Conservation (phyloP, 352 stramenopile genomes). For the Phytophthora tubulina region DNA sequence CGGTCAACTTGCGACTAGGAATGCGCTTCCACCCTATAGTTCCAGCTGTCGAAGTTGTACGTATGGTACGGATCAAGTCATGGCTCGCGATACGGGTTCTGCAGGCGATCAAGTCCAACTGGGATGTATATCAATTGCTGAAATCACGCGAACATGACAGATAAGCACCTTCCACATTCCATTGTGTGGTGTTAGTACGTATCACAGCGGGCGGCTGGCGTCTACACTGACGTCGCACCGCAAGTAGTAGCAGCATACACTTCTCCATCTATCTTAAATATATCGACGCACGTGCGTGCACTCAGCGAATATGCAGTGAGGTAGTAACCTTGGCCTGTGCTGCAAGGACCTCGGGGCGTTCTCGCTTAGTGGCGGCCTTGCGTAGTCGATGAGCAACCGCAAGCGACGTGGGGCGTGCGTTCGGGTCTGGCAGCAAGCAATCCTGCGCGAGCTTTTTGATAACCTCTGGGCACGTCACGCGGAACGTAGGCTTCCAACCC, state of each 20-base stretch:
- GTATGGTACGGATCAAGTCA: conserved; percentile 39
- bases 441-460: conserved; percentile 58
- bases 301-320: conserved; percentile 40
- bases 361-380: conserved; percentile 49
- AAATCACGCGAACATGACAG: too few relatives aligned
- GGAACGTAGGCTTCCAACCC: conserved; percentile 61
- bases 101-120: too few relatives aligned
- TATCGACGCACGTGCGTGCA: not conserved
- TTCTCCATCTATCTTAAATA: conserved; percentile 28
- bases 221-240: not conserved
- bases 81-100: too few relatives aligned
- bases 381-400: conserved; percentile 57
- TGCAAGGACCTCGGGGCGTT: conserved; percentile 37
- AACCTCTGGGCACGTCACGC: conserved; percentile 49
- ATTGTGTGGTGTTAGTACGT: not conserved
- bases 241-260: not conserved
- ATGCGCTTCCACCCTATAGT: conserved; percentile 33
- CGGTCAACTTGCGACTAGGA: conserved; percentile 29
- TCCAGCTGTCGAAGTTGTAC: conserved; percentile 29
- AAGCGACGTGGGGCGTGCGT: conserved; percentile 50
- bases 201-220: not conserved
- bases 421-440: conserved; percentile 55
- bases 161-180: not conserved
- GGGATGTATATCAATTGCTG: too few relatives aligned
- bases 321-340: conserved; percentile 42